A percentile compares a stretch with the other conserved stretches of the same genome.
phyloP scores from a whole-genome alignment of 2,329 filamentous ascomycete species.

The Fusarium sp. region DNA sequence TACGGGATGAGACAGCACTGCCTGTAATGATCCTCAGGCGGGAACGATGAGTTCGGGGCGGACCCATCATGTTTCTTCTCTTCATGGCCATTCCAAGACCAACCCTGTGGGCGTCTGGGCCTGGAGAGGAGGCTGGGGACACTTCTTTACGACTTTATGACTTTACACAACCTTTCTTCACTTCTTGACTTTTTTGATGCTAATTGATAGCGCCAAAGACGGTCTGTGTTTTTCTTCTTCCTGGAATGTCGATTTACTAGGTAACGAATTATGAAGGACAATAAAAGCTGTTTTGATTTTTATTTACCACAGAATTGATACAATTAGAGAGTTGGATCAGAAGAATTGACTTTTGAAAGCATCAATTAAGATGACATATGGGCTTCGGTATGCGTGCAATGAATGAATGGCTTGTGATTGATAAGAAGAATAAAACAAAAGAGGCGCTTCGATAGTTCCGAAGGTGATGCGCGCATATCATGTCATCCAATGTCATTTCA shows the following conservation, averaged over 20 bases:
- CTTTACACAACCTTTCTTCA: slow-evolving; percentile 44
- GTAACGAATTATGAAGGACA: slow-evolving; percentile 54
- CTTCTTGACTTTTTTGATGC: slow-evolving; percentile 40
- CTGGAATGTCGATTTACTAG: slow-evolving; percentile 49
- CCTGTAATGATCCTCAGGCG: slow-evolving; percentile 52
- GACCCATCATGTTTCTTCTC: slow-evolving; percentile 41
- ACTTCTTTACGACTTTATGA: slow-evolving; percentile 42
- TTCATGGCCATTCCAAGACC: slow-evolving; percentile 33
- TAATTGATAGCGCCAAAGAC: slow-evolving; percentile 45
- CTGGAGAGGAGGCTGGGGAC: slow-evolving; percentile 40
- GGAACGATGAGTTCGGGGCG: slow-evolving; percentile 44
- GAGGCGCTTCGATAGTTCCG: neutral
- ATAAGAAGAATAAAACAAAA: neutral
- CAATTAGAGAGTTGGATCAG: slow-evolving; percentile 37
- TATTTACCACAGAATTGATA: slow-evolving; percentile 39
- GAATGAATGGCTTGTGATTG: neutral
- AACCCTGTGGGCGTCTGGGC: slow-evolving; percentile 31
- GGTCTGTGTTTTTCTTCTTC: slow-evolving; percentile 42
- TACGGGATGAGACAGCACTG: slow-evolving; percentile 46
- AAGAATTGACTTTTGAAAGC: slow-evolving; percentile 15
- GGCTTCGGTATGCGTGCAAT: neutral
- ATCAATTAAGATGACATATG: neutral
- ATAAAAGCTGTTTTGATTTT: slow-evolving; percentile 49
- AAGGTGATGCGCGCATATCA: neutral
- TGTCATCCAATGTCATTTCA: neutral